Base-by-base conservation (phyloP, 108 stramenopile genomes). In the Nitzschia sp. region DNA sequence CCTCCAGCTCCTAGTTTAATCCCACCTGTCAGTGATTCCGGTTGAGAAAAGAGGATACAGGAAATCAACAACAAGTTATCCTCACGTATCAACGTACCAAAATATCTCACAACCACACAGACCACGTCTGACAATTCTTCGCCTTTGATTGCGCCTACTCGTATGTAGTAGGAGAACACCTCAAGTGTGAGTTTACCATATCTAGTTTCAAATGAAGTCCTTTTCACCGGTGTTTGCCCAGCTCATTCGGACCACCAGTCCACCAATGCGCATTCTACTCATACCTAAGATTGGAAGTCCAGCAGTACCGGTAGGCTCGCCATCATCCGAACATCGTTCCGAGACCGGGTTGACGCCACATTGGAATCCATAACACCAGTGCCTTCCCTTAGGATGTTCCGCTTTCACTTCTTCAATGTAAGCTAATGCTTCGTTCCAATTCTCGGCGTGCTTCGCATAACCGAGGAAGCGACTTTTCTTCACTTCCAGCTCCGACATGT, bases 1-100 rank as follows among this genome's bases (percentile, higher is more conserved):
- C 93, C 90, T 19, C 90, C 93, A 28, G 93, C 88, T 19, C 93
- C 93, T 22, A 95, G 60, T 76, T 90, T 90, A 56, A 92, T 82
- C 3, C 93, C 93, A 6, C 85, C 81, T 71, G 35, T 34, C 9
- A 53, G 65, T 22, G 65, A 48, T 8, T 29, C n/a, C 21, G n/a
- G n/a, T n/a, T n/a, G n/a, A n/a, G n/a, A n/a, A n/a, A n/a, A n/a
- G n/a, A n/a, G n/a, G n/a, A n/a, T n/a, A n/a, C n/a, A n/a, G n/a
- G n/a, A n/a, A n/a, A n/a, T n/a, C n/a, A n/a, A n/a, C n/a, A n/a
- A n/a, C n/a, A n/a, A n/a, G n/a, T n/a, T n/a, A n/a, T n/a, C n/a
- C n/a, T n/a, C n/a, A n/a, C n/a, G n/a, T n/a, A n/a, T n/a, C n/a
- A 3, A 58, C 64, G 29, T 73, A 75, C 89, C 92, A 69, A 72